Conservation (phyloP, 2,329 filamentous ascomycete species). For the Talaromyces sp. region DNA sequence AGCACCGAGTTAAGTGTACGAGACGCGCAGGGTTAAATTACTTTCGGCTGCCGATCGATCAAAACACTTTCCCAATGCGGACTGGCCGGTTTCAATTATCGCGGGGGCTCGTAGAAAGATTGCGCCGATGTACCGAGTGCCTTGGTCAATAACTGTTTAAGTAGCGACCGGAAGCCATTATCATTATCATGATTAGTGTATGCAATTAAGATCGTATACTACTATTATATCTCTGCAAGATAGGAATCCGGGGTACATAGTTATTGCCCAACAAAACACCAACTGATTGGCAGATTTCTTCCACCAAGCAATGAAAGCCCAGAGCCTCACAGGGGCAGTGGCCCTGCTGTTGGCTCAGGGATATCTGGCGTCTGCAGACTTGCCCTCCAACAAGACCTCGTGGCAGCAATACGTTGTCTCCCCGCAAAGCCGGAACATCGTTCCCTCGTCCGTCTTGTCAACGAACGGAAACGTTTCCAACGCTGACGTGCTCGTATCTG, state of each 20-base stretch:
- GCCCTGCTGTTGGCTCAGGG: not conserved
- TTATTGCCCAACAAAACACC: not conserved
- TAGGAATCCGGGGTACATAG: not conserved
- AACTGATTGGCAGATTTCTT: not conserved
- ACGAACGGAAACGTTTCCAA: not conserved
- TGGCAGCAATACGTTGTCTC: slow-evolving; percentile 2
- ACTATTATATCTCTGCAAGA: not conserved
- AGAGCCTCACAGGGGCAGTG: not conserved
- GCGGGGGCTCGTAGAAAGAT: not conserved
- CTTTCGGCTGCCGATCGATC: not conserved
- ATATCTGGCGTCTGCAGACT: not conserved
- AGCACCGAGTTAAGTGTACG: not conserved
- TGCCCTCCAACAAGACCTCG: not conserved
- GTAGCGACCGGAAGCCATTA: not conserved
- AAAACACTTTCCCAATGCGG: not conserved
- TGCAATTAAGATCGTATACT: not conserved
- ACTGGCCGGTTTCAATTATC: not conserved
- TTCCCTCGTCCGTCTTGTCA: not conserved
- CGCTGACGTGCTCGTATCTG: not conserved
- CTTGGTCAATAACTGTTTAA: not conserved
- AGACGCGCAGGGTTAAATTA: not conserved
- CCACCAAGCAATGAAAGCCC: not conserved
- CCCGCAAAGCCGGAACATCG: not conserved
- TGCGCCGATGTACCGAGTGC: not conserved
- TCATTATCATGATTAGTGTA: not conserved